These are phyloP conservation scores for Chloroidium sp. DNA, from an alignment of 163 green algal genomes.

Conservation along the genomic window DNA sequence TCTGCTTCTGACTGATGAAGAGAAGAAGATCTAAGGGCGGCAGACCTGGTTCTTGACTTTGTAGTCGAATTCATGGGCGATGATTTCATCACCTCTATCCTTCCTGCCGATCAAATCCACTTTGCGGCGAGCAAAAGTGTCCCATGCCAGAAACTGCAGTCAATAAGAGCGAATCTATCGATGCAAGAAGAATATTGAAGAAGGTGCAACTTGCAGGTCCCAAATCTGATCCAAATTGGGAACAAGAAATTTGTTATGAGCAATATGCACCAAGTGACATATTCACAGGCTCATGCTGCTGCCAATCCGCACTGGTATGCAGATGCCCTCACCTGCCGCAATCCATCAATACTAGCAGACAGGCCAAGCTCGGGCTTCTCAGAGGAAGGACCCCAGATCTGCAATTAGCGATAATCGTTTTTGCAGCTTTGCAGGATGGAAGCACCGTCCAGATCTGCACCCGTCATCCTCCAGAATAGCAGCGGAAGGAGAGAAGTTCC, in stretches of 20 bases:
- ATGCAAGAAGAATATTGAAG: not conserved
- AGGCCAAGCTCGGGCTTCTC: too few relatives aligned
- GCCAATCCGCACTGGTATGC: not conserved
- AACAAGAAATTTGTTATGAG: not conserved
- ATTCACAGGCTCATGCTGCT: not conserved
- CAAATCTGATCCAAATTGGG: not conserved
- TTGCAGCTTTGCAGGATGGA: not conserved
- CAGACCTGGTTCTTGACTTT: constrained; percentile 15
- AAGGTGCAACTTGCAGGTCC: not conserved
- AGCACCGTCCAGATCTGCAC: not conserved
- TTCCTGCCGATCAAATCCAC: constrained; percentile 32
- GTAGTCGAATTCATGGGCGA: constrained; percentile 39
- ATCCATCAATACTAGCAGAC: too few relatives aligned
- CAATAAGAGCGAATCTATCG: too few relatives aligned
- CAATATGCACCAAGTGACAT: not conserved
- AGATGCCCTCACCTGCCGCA: not conserved
- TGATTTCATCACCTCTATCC: constrained; percentile 32
- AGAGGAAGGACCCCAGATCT: too few relatives aligned
- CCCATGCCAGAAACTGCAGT: constrained; percentile 38
- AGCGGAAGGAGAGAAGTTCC: not conserved
- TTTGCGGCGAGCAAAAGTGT: constrained; percentile 23
- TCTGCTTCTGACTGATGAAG: too few relatives aligned
- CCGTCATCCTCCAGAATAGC: not conserved
- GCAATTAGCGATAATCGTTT: too few relatives aligned
- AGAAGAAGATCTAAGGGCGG: not conserved